Conservation (phyloP, 2,329 filamentous ascomycete species). For the Orbilia oligospora region DNA sequence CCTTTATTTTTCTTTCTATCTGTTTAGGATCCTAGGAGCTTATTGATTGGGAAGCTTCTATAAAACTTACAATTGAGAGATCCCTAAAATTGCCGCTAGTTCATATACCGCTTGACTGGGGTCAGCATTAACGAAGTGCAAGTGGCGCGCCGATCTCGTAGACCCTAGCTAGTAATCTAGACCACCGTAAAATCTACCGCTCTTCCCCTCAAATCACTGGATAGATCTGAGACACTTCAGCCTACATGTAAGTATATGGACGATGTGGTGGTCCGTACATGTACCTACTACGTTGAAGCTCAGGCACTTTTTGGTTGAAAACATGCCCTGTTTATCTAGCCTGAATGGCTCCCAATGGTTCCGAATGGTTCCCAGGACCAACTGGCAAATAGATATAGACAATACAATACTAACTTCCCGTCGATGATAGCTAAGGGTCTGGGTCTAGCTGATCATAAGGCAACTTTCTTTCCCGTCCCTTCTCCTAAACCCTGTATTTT, state of each 20-base stretch:
- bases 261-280: no score
- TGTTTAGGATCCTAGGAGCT: not conserved
- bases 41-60: not conserved
- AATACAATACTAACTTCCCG: not conserved
- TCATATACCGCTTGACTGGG: slow-evolving; percentile 15
- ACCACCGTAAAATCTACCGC: not conserved
- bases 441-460: not conserved
- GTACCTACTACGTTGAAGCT: no score
- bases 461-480: not conserved
- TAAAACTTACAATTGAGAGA: no score
- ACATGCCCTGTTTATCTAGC: not conserved
- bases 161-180: not conserved
- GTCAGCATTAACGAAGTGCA: slow-evolving; percentile 20
- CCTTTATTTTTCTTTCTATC: no score
- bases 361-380: no score
- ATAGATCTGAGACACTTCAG: slow-evolving; percentile 10
- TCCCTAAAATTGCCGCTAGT: not conserved
- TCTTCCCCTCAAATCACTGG: slow-evolving; percentile 1
- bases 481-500: not conserved
- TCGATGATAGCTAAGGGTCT: not conserved
- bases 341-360: no score
- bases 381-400: not conserved
- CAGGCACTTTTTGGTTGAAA: not conserved
- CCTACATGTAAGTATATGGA: not conserved
- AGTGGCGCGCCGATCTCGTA: slow-evolving; percentile 21